These are phyloP conservation scores for Piromyces sp. DNA, from an alignment of 192 early-diverging fungal genomes.

Conservation along the genomic window DNA sequence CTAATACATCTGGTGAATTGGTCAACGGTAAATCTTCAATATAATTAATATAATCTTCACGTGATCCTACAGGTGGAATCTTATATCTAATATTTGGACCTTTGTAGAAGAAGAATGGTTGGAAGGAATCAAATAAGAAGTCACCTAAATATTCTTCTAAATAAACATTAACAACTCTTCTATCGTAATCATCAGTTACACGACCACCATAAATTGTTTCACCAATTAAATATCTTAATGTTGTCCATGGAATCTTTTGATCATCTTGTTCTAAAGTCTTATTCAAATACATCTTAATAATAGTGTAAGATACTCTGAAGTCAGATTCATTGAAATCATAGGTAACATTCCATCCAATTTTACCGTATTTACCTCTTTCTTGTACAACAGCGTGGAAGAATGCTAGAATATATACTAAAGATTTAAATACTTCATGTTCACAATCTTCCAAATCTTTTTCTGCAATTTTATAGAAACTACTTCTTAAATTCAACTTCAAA, in stretches of 20 bases:
- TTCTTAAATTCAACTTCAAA: slow-evolving; percentile 34
- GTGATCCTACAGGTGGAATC: slow-evolving; percentile 17
- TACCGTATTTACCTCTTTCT: slow-evolving; percentile 44
- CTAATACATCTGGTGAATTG: slow-evolving; percentile 46
- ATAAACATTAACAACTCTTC: slow-evolving; percentile 37
- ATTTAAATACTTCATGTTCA: slow-evolving; percentile 27
- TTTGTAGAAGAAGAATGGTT: slow-evolving; percentile 38
- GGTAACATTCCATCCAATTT: slow-evolving; percentile 44
- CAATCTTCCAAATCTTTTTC: slow-evolving; percentile 36
- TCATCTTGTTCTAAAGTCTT: slow-evolving; percentile 28
- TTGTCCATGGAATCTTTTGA: slow-evolving; percentile 45
- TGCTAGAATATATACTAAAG: slow-evolving; percentile 34
- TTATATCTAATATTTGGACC: slow-evolving; percentile 30
- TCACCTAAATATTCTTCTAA: slow-evolving; percentile 46
- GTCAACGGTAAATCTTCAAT: slow-evolving; percentile 37
- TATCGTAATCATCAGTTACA: slow-evolving; percentile 46
- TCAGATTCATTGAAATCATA: slow-evolving; percentile 50
- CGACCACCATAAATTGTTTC: slow-evolving; percentile 48
- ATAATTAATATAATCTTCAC: slow-evolving; percentile 35
- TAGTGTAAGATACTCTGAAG: slow-evolving; percentile 32
- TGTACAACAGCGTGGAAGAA: slow-evolving; percentile 48
- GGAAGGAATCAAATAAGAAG: slow-evolving; percentile 42
- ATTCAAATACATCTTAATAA: slow-evolving; percentile 36
- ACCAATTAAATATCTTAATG: slow-evolving; percentile 36
- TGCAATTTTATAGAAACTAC: slow-evolving; percentile 34